phyloP scores from a whole-genome alignment of 2,329 filamentous ascomycete genomes.

The Mariannaea sp. region DNA sequence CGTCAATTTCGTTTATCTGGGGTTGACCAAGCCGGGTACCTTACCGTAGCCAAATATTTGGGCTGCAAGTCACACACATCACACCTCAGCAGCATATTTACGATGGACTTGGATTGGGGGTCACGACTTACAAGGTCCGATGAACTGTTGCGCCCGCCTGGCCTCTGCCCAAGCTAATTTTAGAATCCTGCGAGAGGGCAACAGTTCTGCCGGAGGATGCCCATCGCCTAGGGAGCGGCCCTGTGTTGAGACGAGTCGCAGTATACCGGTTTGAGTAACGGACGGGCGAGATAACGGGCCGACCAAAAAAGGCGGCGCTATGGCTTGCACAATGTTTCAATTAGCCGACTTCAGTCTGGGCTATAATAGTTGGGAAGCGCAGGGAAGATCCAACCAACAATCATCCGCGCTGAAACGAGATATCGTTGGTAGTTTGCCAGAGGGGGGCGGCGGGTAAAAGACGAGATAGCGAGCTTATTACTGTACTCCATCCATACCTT shows the following conservation, averaged over 20 bases:
- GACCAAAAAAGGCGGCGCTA: slow-evolving; percentile 26
- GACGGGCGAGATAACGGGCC: slow-evolving; percentile 11
- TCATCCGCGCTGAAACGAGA: not conserved
- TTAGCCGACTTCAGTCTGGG: not conserved
- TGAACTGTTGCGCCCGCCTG: slow-evolving; percentile 11
- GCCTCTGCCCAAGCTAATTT: slow-evolving; percentile 24
- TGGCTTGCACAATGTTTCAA: not conserved
- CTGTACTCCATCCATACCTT: slow-evolving; percentile 23
- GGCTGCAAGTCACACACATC: slow-evolving; percentile 21
- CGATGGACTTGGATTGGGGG: not conserved
- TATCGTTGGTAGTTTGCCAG: not conserved
- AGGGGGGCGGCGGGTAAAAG: not conserved
- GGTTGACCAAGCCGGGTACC: slow-evolving; percentile 7
- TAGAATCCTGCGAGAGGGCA: slow-evolving; percentile 16
- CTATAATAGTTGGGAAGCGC: not conserved
- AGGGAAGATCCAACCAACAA: not conserved
- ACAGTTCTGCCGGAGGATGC: slow-evolving; percentile 20
- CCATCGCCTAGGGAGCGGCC: slow-evolving; percentile 11
- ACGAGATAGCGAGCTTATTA: not conserved
- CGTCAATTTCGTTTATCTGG: slow-evolving; percentile 19
- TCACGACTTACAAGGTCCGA: slow-evolving; percentile 29
- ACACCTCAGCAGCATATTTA: slow-evolving; percentile 13
- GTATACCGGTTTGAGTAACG: slow-evolving; percentile 7
- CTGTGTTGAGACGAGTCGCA: slow-evolving; percentile 11
- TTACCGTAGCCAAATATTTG: slow-evolving; percentile 40